These are phyloP conservation scores for Phytophthora quininea DNA, from an alignment of 352 stramenopile species.

Conservation along the genomic window DNA sequence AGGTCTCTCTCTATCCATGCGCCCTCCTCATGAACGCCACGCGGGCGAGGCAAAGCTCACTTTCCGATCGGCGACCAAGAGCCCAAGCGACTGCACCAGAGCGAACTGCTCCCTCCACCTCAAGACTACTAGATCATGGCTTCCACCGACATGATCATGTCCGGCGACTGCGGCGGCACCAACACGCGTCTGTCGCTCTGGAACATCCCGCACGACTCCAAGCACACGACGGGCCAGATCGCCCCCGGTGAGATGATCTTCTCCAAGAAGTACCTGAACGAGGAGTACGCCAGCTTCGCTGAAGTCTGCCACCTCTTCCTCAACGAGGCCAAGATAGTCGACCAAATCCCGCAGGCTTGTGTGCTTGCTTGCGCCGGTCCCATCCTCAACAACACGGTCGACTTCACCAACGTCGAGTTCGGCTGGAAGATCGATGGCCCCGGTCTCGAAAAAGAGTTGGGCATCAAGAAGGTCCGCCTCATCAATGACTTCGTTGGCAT, in stretches of 20 bases:
- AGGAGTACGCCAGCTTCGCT: constrained; percentile 74
- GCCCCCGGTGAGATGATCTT: constrained; percentile 78
- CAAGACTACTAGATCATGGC: constrained; percentile 13
- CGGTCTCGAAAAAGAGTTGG: constrained; percentile 67
- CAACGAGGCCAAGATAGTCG: constrained; percentile 84
- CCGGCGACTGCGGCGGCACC: constrained; percentile 95
- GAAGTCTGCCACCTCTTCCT: constrained; percentile 93
- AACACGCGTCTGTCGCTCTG: constrained; percentile 94
- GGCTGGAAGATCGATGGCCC: constrained; percentile 89
- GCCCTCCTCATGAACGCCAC: not conserved
- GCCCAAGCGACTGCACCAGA: constrained; percentile 5
- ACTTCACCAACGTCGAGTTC: constrained; percentile 94
- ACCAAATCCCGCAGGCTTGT: constrained; percentile 60
- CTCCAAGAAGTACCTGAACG: constrained; percentile 87
- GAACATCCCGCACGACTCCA: constrained; percentile 56
- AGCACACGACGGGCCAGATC: constrained; percentile 49
- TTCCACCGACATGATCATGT: constrained; percentile 54
- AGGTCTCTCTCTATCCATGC: not conserved
- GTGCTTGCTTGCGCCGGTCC: constrained; percentile 80
- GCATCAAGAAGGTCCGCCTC: constrained; percentile 89
- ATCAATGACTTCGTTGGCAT: constrained; percentile 98
- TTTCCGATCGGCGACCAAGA: constrained; percentile 3
- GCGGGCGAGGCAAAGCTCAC: constrained; percentile 4
- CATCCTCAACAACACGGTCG: constrained; percentile 78
- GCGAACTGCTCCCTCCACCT: not conserved